Evolutionary conservation across 208 protist genomes (phyloP), one percentile per base, ranked within the genome.

Genomic region (Crithidia sp.): DNA sequence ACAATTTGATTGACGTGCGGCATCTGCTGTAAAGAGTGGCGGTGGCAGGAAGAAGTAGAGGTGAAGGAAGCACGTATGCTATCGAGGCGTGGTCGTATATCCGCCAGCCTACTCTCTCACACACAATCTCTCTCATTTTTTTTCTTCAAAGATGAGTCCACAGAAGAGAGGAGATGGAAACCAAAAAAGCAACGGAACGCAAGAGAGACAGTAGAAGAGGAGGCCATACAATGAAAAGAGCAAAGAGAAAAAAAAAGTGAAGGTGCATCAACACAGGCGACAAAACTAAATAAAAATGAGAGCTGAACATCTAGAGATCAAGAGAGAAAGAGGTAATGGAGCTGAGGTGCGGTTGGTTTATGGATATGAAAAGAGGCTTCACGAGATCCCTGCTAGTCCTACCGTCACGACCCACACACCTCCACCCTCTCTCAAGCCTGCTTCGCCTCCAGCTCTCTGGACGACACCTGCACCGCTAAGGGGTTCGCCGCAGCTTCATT

Each of bases 241-340:
- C 37, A 81, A 76, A 76, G 61, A 67, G 2, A n/a, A 43, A 55
- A 67, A 70, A 7, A 56, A 54, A 78, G 56, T 14, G 60, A 85
- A 50, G 7, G 65, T 7, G n/a, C 54, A 65, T 61, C 71, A 70
- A 80, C 7, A 66, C 53, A 62, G 28, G 28, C 28, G 28, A 28
- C 28, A 28, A 28, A 28, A 28, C 0, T 7, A 62, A 13, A 54
- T 28, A 43, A 16, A 16, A 17, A 54, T 53, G 28, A 36, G 9
- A 55, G 28, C 28, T 28, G 28, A 28, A 28, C 28, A 28, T 28
- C 28, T 28, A 28, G 28, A 28, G 28, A 28, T 28, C 28, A 1
- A 28, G 28, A 28, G 28, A 28, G 28, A 1, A 28, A 28, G 28
- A 28, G 28, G 28, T 0, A 28, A 28, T 28, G 28, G 1, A 28